Evolutionary conservation across 306 rosid species (phyloP).

Genomic region (Oxytropis ochrocephala): DNA sequence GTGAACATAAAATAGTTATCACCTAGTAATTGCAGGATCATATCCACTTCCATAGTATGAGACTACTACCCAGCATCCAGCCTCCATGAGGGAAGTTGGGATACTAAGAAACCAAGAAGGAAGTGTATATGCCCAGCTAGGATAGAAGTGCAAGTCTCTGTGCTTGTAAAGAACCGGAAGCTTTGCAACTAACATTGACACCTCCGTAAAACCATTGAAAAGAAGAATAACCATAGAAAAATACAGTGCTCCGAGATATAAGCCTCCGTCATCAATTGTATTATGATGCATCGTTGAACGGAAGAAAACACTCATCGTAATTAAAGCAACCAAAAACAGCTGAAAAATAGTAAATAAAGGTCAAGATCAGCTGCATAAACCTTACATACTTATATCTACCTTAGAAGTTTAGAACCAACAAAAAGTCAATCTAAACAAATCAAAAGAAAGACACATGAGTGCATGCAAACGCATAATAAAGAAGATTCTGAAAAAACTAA

Average conservation of each 20-base stretch:
- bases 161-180: slow-evolving; percentile 98
- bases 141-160: slow-evolving; percentile 91
- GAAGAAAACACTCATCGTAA: slow-evolving; percentile 97
- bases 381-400: slow-evolving; percentile 11
- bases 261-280: slow-evolving; percentile 78
- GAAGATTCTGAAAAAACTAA: not conserved
- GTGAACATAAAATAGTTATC: slow-evolving; percentile 26
- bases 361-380: slow-evolving; percentile 31
- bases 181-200: slow-evolving; percentile 95
- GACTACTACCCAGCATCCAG: slow-evolving; percentile 92
- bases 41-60: slow-evolving; percentile 86
- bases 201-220: slow-evolving; percentile 97
- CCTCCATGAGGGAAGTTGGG: slow-evolving; percentile 80
- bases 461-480: not conserved
- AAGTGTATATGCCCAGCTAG: slow-evolving; percentile 91
- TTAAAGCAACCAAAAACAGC: slow-evolving; percentile 83
- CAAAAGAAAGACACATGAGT: not conserved
- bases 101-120: slow-evolving; percentile 92
- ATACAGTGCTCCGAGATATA: slow-evolving; percentile 93
- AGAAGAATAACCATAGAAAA: slow-evolving; percentile 94
- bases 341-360: slow-evolving; percentile 38
- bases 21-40: slow-evolving; percentile 87
- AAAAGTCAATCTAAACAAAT: not conserved
- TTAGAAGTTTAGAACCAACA: not conserved
- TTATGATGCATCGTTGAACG: slow-evolving; percentile 86